phyloP scores from a whole-genome alignment of 2,329 filamentous ascomycete genomes.

The Huntiella decipiens region DNA sequence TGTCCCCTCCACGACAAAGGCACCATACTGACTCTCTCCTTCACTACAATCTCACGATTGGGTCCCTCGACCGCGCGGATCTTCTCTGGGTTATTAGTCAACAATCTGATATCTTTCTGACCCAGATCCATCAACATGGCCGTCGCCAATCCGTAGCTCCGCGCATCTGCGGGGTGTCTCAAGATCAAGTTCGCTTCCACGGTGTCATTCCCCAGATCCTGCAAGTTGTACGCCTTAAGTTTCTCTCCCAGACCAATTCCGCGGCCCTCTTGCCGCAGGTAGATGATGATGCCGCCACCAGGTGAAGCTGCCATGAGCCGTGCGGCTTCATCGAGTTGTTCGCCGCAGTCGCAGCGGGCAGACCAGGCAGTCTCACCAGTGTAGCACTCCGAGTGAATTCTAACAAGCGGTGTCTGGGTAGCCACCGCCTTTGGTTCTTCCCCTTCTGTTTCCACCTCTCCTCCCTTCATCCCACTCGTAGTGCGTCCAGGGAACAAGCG shows the following conservation, averaged over 20 bases:
- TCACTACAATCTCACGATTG: conserved; percentile 69
- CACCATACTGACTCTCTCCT: conserved; percentile 85
- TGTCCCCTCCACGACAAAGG: conserved; percentile 80
- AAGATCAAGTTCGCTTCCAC: conserved; percentile 88
- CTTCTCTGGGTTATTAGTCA: conserved; percentile 98
- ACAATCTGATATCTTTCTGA: conserved; percentile 53
- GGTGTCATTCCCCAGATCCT: conserved; percentile 92
- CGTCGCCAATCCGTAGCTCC: conserved; percentile 90
- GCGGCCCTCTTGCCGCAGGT: conserved; percentile 85
- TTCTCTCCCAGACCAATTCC: conserved; percentile 92
- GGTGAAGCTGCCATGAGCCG: conserved; percentile 64
- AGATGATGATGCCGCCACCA: conserved; percentile 77
- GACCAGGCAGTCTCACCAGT: conserved; percentile 98
- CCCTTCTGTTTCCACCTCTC: background rate
- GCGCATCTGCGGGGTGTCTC: conserved; percentile 80
- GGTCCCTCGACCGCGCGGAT: conserved; percentile 86
- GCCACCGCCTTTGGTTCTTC: conserved; percentile 12
- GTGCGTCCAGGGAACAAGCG: conserved; percentile 71
- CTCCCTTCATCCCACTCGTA: conserved; percentile 43
- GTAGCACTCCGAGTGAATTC: conserved; percentile 97
- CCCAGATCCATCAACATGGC: conserved; percentile 83
- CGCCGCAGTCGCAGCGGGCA: conserved; percentile 89
- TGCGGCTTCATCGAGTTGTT: conserved; percentile 92
- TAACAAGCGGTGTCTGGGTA: conserved; percentile 46
- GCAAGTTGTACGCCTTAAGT: conserved; percentile 92